Conservation (phyloP, 2,329 filamentous ascomycete species). For the Tolypocladium album region DNA sequence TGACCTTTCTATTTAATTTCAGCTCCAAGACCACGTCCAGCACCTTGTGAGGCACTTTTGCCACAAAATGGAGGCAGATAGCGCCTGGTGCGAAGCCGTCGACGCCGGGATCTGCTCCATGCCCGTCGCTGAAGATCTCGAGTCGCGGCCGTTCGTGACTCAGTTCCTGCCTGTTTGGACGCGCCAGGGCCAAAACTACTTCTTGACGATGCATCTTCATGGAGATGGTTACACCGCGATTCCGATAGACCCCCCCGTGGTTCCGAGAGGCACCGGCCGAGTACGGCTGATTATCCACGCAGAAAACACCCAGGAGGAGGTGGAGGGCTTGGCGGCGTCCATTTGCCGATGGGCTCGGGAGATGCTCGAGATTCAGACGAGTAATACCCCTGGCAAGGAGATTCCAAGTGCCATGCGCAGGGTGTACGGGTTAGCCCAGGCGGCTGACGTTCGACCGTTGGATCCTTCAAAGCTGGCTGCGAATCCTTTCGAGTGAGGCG, state of each 20-base stretch:
- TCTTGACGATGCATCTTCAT: not conserved
- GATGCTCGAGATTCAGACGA: not conserved
- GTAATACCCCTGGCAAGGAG: not conserved
- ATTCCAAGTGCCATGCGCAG: not conserved
- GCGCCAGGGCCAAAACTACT: not conserved
- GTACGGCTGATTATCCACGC: not conserved
- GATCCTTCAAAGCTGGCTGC: not conserved
- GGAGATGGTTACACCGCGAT: not conserved
- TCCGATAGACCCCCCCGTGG: not conserved
- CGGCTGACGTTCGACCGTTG: not conserved
- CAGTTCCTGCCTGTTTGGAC: not conserved
- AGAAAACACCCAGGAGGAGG: not conserved
- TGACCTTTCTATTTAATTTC: not conserved
- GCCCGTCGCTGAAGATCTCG: not conserved
- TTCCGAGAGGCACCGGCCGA: not conserved
- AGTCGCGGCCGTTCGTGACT: not conserved
- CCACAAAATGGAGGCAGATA: not conserved
- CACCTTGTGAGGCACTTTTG: not conserved
- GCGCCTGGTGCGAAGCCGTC: not conserved
- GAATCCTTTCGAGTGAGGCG: not conserved
- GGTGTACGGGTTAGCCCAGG: not conserved
- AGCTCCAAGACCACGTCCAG: not conserved
- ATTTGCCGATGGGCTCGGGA: not conserved
- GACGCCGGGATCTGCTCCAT: not conserved
- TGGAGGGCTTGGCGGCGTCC: not conserved